A percentile compares a stretch with the other conserved stretches of the same genome.
phyloP scores from a whole-genome alignment of 148 eudicot genomes.

The Spergularia marina region DNA sequence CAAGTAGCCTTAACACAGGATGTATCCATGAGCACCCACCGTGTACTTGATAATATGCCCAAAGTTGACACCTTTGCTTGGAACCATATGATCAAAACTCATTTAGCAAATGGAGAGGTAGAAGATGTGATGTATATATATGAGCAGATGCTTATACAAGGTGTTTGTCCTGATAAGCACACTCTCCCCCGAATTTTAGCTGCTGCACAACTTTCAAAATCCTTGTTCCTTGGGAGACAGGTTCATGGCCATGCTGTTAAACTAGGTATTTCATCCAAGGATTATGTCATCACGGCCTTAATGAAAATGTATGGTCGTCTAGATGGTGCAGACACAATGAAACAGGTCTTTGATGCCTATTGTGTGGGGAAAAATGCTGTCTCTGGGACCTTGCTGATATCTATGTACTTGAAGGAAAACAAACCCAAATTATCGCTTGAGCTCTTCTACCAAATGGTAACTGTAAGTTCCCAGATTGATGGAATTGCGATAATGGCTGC shows the following conservation, averaged over 20 bases:
- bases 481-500: constrained; percentile 47
- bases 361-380: constrained; percentile 28
- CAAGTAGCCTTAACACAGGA: constrained; percentile 24
- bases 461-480: constrained; percentile 36
- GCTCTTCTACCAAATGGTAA: constrained; percentile 51
- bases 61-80: constrained; percentile 46
- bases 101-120: constrained; percentile 37
- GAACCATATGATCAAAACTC: constrained; percentile 53
- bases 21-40: constrained; percentile 22
- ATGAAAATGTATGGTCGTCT: constrained; percentile 60
- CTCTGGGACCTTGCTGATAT: constrained; percentile 52
- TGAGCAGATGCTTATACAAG: constrained; percentile 49
- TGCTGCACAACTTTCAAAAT: constrained; percentile 39
- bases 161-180: constrained; percentile 62
- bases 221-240: constrained; percentile 49
- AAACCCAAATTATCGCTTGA: constrained; percentile 48
- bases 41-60: constrained; percentile 50
- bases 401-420: constrained; percentile 44
- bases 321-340: constrained; percentile 41
- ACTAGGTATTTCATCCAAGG: constrained; percentile 39
- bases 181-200: constrained; percentile 59
- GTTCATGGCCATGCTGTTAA: constrained; percentile 65
- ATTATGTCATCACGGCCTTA: constrained; percentile 59
- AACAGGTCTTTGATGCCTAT: constrained; percentile 41
- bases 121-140: constrained; percentile 38